Evolutionary conservation across 495 filamentous ascomycete species (phyloP).

Genomic region (Clavariopsis aquatica): DNA sequence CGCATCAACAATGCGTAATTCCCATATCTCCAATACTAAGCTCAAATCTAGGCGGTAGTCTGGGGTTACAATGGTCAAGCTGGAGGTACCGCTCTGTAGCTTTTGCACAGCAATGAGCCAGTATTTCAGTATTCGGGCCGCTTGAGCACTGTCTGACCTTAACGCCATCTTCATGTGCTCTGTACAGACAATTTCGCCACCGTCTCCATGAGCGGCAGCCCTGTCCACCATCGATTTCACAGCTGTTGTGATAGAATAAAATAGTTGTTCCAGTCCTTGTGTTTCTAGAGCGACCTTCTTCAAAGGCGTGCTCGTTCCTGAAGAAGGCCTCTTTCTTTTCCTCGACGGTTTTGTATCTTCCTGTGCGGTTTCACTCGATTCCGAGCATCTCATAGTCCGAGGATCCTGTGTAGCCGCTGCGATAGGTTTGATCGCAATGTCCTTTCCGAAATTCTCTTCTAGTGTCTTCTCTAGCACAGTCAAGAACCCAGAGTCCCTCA

Average conservation of each 20-base stretch:
- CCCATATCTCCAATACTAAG: constrained; percentile 31
- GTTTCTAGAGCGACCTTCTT: constrained; percentile 15
- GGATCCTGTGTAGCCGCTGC: not conserved
- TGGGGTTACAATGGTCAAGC: not conserved
- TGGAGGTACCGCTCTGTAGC: not conserved
- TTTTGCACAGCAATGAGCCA: constrained; percentile 36
- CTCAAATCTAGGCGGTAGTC: constrained; percentile 17
- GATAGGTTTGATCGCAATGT: not conserved
- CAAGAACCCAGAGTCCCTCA: constrained; percentile 27
- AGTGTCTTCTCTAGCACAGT: constrained; percentile 33
- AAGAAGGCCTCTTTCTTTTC: constrained; percentile 32
- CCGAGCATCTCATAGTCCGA: constrained; percentile 1
- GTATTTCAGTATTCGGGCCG: constrained; percentile 51
- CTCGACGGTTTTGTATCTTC: constrained; percentile 24
- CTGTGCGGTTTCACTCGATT: constrained; percentile 30
- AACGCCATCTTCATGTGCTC: constrained; percentile 58
- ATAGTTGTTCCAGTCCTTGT: constrained; percentile 14
- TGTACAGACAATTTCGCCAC: constrained; percentile 45
- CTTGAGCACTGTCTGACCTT: constrained; percentile 50
- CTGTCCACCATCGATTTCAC: constrained; percentile 42
- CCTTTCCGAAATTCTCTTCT: constrained; percentile 31
- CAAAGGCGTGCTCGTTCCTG: constrained; percentile 10
- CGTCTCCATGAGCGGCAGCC: constrained; percentile 40
- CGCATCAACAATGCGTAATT: constrained; percentile 19
- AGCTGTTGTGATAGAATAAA: constrained; percentile 17